Evolutionary conservation across 2,329 filamentous ascomycete genomes (phyloP).

Genomic region (Calonectria montana): DNA sequence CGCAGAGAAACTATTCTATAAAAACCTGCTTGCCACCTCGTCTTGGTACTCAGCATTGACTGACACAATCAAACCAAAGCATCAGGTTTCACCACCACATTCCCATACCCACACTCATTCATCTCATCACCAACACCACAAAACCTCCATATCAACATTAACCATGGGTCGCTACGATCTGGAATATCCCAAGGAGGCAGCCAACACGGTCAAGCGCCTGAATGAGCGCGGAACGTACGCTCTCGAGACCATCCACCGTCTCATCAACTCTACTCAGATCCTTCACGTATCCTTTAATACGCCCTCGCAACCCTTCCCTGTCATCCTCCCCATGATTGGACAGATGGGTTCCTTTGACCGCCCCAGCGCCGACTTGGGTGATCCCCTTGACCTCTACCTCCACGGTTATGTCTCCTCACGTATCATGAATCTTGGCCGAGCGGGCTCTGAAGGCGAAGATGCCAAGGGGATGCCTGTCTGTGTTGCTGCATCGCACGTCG

Average conservation of each 20-base stretch:
- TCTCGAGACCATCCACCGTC: constrained; percentile 76
- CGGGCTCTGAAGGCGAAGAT: constrained; percentile 20
- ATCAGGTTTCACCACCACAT: background rate
- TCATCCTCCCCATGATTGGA: constrained; percentile 86
- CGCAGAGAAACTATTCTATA: background rate
- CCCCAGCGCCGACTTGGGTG: constrained; percentile 68
- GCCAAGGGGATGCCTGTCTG: constrained; percentile 74
- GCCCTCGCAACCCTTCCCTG: constrained; percentile 75
- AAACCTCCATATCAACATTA: background rate
- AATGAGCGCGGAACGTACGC: constrained; percentile 77
- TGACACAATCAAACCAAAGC: background rate
- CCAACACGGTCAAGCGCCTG: constrained; percentile 76
- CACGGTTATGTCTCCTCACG: constrained; percentile 87
- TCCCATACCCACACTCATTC: background rate
- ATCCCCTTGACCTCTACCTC: constrained; percentile 81
- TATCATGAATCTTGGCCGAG: constrained; percentile 73
- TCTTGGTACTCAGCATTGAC: background rate
- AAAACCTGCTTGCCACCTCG: background rate
- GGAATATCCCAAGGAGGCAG: constrained; percentile 71
- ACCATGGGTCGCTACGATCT: constrained; percentile 54
- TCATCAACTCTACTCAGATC: constrained; percentile 80
- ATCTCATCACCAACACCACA: background rate
- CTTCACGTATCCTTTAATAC: constrained; percentile 83
- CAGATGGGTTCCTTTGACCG: constrained; percentile 79
- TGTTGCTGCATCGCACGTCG: constrained; percentile 78